These are phyloP conservation scores for Trametes sp. DNA, from an alignment of 1,284 basidiomycete species.

Conservation along the genomic window DNA sequence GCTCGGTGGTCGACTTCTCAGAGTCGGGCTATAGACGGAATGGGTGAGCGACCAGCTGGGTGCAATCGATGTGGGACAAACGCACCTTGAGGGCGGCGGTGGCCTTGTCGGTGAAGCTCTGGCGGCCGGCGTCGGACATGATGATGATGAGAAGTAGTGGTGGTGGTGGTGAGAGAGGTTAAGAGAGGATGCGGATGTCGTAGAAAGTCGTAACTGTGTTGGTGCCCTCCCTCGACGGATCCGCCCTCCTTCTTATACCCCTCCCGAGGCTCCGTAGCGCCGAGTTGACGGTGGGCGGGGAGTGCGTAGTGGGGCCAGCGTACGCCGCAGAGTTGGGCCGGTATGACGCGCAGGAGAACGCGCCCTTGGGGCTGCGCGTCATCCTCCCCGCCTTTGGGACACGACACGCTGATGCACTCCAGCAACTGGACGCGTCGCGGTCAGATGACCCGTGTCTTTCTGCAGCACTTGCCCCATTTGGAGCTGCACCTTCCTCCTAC, in stretches of 20 bases:
- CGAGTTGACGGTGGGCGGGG: background rate
- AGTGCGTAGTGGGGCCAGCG: background rate
- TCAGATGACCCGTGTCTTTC: constrained; percentile 16
- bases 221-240: background rate
- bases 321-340: constrained; percentile 14
- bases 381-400: background rate
- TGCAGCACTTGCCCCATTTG: constrained; percentile 8
- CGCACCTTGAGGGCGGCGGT: constrained; percentile 45
- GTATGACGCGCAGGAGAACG: constrained; percentile 14
- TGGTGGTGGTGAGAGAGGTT: constrained; percentile 1
- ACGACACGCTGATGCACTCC: background rate
- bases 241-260: constrained; percentile 13
- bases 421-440: constrained; percentile 16
- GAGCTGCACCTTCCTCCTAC: background rate
- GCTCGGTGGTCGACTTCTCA: constrained; percentile 47
- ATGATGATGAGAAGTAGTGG: constrained; percentile 24
- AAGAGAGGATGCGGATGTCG: background rate
- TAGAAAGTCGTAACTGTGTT: constrained; percentile 7
- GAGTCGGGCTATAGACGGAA: constrained; percentile 40
- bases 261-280: background rate
- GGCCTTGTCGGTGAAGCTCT: constrained; percentile 54
- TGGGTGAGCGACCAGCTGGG: background rate
- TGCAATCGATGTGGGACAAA: constrained; percentile 11
- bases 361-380: constrained; percentile 18
- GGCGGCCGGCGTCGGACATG: constrained; percentile 51